These are phyloP conservation scores for Cryphonectria nitschkei DNA, from an alignment of 2,329 filamentous ascomycete genomes.

Conservation along the genomic window DNA sequence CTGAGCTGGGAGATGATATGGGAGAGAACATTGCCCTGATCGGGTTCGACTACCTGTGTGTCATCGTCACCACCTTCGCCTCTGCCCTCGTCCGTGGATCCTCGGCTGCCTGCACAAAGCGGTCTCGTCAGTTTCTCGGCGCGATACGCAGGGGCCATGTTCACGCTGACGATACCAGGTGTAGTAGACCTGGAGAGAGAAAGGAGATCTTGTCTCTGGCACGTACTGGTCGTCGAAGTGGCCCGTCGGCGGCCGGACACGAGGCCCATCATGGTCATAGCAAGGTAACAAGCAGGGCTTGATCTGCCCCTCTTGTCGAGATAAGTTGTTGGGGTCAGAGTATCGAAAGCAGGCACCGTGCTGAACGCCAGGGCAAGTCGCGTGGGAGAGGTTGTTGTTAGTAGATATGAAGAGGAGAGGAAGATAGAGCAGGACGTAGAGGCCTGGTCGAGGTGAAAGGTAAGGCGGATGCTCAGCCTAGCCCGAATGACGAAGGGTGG, in stretches of 20 bases:
- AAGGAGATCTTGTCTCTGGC: background rate
- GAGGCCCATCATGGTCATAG: conserved; percentile 39
- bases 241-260: conserved; percentile 40
- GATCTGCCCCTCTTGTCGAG: background rate
- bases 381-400: background rate
- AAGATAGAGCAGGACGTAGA: background rate
- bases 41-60: conserved; percentile 82
- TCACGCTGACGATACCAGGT: background rate
- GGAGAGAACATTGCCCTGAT: conserved; percentile 94
- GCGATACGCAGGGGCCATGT: background rate
- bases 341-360: background rate
- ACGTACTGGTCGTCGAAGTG: conserved; percentile 43
- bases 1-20: conserved; percentile 98
- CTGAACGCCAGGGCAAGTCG: background rate
- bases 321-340: background rate
- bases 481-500: conserved; percentile 2
- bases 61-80: conserved; percentile 64
- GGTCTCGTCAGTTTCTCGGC: conserved; percentile 46
- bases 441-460: background rate
- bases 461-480: conserved; percentile 6
- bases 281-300: conserved; percentile 39
- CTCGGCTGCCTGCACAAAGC: conserved; percentile 50
- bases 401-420: background rate
- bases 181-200: background rate
- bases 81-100: conserved; percentile 60